Evolutionary conservation across 108 stramenopile genomes (phyloP), one percentile per base, ranked within the genome.

Genomic region (Skeletonema potamos): DNA sequence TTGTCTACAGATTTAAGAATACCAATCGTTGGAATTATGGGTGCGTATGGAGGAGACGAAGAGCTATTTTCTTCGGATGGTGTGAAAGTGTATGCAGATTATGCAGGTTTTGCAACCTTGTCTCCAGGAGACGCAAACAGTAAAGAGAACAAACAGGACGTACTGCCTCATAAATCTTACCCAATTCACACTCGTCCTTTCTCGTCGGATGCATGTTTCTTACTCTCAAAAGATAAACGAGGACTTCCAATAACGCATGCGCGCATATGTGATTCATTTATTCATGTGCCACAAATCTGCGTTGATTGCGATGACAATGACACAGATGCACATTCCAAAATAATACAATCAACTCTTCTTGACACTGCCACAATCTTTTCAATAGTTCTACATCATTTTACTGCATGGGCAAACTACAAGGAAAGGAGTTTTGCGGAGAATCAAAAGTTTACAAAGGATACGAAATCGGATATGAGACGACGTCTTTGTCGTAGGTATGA

Each of bases 381-480:
- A 7, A 88, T 94, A 64, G 73, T 86, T 28, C 65, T 94, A 10
- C 89, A 92, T 84, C 89, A 90, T 61, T 87, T 85, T 54, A 73
- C 86, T 29, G 67, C 80, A 48, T 85, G 81, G 81, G 86, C 86
- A 11, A 70, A 75, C 8, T 86, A 87, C 54, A 27, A 17, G 20
- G 79, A 79, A 69, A 24, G 84, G 64, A 62, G 36, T 12, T 78
- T 77, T 56, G 43, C 56, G 30, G 77, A 79, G 44, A 69, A 73
- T 39, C 73, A 74, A 68, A 82, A 82, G 58, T 82, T 82, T 59
- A 66, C 69, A 3, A 82, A 77, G 64, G 72, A 80, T 68, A 56
- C 3, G 10, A 72, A 65, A 58, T 72, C 62, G 12, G 30, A 54
- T 32, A 39, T 46, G 13, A 64, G 72, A 43, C 72, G 79, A 28